A percentile compares a stretch with the other conserved stretches of the same genome.
Evolutionary conservation across 495 filamentous ascomycete species (phyloP).

Genomic region (Halenospora varia): DNA sequence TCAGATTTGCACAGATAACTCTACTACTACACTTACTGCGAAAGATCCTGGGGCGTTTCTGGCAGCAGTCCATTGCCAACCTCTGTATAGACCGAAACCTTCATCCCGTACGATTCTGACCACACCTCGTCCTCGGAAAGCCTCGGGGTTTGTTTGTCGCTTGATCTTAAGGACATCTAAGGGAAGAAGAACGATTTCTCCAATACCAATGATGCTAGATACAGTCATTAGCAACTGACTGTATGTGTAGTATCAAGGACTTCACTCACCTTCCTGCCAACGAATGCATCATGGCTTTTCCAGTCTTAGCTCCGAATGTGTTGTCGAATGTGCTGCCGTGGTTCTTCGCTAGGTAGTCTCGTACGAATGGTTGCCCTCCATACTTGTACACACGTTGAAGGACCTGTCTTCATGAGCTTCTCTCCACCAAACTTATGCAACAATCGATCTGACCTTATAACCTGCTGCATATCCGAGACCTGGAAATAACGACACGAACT

Average conservation of each 20-base stretch:
- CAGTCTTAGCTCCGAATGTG: slow-evolving; percentile 90
- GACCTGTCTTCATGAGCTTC: slow-evolving; percentile 41
- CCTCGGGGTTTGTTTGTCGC: slow-evolving; percentile 97
- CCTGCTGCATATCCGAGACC: slow-evolving; percentile 95
- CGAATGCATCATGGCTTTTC: slow-evolving; percentile 97
- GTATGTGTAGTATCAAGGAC: background rate
- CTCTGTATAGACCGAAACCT: slow-evolving; percentile 92
- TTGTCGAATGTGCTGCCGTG: slow-evolving; percentile 78
- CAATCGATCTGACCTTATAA: slow-evolving; percentile 69
- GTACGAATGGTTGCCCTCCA: slow-evolving; percentile 91
- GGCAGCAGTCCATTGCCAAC: slow-evolving; percentile 96
- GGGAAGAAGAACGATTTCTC: slow-evolving; percentile 91
- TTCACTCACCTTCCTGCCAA: slow-evolving; percentile 75
- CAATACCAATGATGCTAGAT: slow-evolving; percentile 83
- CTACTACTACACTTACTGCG: slow-evolving; percentile 57
- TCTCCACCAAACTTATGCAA: background rate
- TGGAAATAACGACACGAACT: slow-evolving; percentile 95
- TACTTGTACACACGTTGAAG: slow-evolving; percentile 99
- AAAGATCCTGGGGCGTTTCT: slow-evolving; percentile 97
- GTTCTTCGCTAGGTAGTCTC: slow-evolving; percentile 83
- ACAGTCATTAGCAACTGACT: slow-evolving; percentile 13
- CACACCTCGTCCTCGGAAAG: slow-evolving; percentile 90
- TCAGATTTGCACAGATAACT: background rate
- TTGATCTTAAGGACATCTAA: slow-evolving; percentile 99
- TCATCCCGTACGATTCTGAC: slow-evolving; percentile 89